Percentiles rank a stretch among this genome's conserved stretches.
Conservation (phyloP, 2,329 filamentous ascomycete species). For the Cladobotryum protrusum region DNA sequence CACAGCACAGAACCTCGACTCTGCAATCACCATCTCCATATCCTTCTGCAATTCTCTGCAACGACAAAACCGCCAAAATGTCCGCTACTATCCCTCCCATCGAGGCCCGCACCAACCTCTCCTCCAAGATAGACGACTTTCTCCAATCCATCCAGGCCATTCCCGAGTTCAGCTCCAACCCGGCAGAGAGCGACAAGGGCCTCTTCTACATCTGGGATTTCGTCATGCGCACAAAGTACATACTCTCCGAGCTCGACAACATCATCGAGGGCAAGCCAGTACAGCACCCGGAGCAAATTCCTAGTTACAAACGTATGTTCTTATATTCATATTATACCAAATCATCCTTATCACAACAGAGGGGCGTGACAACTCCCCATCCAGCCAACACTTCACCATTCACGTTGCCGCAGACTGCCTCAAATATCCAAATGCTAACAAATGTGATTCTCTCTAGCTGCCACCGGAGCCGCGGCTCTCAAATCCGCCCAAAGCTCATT, state of each 20-base stretch:
- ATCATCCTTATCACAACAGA: background rate
- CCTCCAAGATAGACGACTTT: slow-evolving; percentile 21
- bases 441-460: slow-evolving; percentile 10
- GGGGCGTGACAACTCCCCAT: background rate
- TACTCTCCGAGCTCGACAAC: slow-evolving; percentile 36
- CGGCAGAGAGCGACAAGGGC: slow-evolving; percentile 19
- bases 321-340: too few species aligned
- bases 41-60: background rate
- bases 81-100: slow-evolving; percentile 15
- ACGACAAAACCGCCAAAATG: background rate
- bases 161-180: slow-evolving; percentile 20
- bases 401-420: too few species aligned
- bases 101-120: slow-evolving; percentile 22
- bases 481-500: slow-evolving; percentile 16
- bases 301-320: too few species aligned
- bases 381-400: background rate
- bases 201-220: slow-evolving; percentile 38
- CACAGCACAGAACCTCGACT: background rate
- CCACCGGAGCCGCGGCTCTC: slow-evolving; percentile 17
- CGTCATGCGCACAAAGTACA: slow-evolving; percentile 34
- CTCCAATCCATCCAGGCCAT: slow-evolving; percentile 25
- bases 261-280: slow-evolving; percentile 27
- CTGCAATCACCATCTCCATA: background rate
- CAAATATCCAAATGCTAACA: too few species aligned
- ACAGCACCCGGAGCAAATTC: slow-evolving; percentile 28